These are phyloP conservation scores for Cryptococcus sp. DNA, from an alignment of 1,284 basidiomycete species.

Conservation along the genomic window DNA sequence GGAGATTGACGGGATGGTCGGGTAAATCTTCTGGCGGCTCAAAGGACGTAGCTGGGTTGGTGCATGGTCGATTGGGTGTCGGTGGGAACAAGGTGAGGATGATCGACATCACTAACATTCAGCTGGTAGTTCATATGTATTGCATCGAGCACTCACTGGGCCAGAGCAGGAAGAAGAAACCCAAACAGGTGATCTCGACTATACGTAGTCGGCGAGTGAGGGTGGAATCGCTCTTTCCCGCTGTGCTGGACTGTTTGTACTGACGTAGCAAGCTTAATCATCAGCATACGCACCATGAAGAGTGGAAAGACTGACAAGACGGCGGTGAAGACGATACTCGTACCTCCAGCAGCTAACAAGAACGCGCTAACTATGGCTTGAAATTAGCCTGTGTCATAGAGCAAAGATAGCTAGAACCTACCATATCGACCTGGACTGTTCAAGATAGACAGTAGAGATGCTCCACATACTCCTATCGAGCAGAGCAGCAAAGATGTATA, in stretches of 20 bases:
- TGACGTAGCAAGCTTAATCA: too few relatives aligned
- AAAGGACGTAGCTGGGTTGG: constrained; percentile 22
- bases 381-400: constrained; percentile 1
- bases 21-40: constrained; percentile 10
- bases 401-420: constrained; percentile 11
- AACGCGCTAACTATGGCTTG: constrained; percentile 4
- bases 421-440: constrained; percentile 17
- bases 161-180: constrained; percentile 30
- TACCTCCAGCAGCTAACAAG: background rate
- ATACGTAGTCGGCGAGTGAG: constrained; percentile 13
- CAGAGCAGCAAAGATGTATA: constrained; percentile 21
- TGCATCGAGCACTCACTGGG: constrained; percentile 20
- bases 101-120: constrained; percentile 33
- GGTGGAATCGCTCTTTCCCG: background rate
- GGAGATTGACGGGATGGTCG: constrained; percentile 6
- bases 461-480: constrained; percentile 19
- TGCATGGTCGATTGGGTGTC: constrained; percentile 26
- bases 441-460: constrained; percentile 5
- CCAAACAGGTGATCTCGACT: constrained; percentile 22
- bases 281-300: too few relatives aligned
- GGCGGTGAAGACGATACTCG: too few relatives aligned
- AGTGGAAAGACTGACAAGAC: too few relatives aligned
- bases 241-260: too few relatives aligned
- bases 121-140: background rate
- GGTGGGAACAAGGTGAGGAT: constrained; percentile 33